Evolutionary conservation across 192 early-diverging fungal species (phyloP).

Genomic region (Fimicolochytrium jonesii): DNA sequence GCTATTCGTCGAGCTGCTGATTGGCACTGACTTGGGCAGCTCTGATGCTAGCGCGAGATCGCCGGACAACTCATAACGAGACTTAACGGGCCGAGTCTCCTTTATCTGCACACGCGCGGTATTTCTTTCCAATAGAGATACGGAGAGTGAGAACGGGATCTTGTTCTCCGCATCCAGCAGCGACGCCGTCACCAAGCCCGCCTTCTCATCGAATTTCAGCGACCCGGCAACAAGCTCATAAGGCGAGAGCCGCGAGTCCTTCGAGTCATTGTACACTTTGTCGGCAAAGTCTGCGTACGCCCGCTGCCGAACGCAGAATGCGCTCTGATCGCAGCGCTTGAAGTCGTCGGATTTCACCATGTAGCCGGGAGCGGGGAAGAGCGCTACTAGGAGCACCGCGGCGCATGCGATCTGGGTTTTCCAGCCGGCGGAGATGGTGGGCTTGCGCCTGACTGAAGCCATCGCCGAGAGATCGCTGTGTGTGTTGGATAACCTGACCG

Average conservation of each 20-base stretch:
- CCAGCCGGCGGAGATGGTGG: too few relatives aligned
- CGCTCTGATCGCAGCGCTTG: constrained; percentile 79
- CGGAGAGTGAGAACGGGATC: constrained; percentile 16
- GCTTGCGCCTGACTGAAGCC: too few relatives aligned
- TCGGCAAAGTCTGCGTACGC: constrained; percentile 71
- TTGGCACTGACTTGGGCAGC: constrained; percentile 33
- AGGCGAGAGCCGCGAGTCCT: constrained; percentile 36
- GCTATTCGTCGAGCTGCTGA: too few relatives aligned
- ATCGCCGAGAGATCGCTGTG: too few relatives aligned
- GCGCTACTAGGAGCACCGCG: too few relatives aligned
- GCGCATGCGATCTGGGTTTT: too few relatives aligned
- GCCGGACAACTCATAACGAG: constrained; percentile 66
- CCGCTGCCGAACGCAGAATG: constrained; percentile 86
- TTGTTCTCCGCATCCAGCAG: constrained; percentile 49
- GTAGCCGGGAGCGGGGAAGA: neutral
- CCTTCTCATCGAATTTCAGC: constrained; percentile 42
- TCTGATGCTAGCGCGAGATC: constrained; percentile 27
- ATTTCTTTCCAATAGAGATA: constrained; percentile 9
- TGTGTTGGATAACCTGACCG: too few relatives aligned
- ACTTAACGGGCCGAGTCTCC: constrained; percentile 60
- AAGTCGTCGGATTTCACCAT: constrained; percentile 73
- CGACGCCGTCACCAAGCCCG: constrained; percentile 50
- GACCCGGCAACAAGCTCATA: constrained; percentile 63
- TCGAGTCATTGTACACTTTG: neutral
- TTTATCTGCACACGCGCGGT: constrained; percentile 26